Base-by-base conservation (phyloP, 371 early-diverging fungal genomes). In the Umbelopsis sp. region DNA sequence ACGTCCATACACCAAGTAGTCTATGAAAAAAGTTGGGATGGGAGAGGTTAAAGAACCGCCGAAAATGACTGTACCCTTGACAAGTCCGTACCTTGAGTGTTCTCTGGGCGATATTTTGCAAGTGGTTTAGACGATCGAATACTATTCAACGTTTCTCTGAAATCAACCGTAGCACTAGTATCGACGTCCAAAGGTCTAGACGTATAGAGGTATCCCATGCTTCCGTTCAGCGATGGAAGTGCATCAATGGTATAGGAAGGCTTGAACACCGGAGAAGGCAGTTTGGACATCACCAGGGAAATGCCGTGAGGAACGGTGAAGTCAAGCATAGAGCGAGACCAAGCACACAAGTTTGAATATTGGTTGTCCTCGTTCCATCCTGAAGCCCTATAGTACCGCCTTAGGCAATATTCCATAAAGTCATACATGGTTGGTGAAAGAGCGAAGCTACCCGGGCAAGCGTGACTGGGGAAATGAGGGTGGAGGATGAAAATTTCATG, bases 201-300 rank as follows among this genome's bases (percentile, higher is more conserved):
- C 3, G 96, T 91, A 70, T 88, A 93, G 9, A 97, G 76, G 63
- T 93, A 96, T 4, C 94, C 95, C 9, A 92, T 77, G 14, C 94
- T 93, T 5, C 94, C 90, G 50, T 90, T 89, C 10, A 89, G 73
- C 46, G 87, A 71, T 20, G 88, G 89, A 29, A 90, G 70, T 70
- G 91, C 86, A 73, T 87, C 81, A 79, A 95, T 80, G 2, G 91
- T 89, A 72, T 94, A 92, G 20, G 90, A 85, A 35, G 91, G 86
- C 73, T 92, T 92, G 68, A 96, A 89, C 50, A 89, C 82, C 10
- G 87, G 85, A 11, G 93, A 87, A 10, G 94, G 87, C 37, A 89
- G 72, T 71, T 93, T 93, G 14, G 94, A 90, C 9, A 93, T 75
- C 46, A 87, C 79, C 18, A 95, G 75, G 0, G 90, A 87, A 11